These are phyloP conservation scores for Abelmoschus esculentus DNA, from an alignment of 345 rosid genomes.

Conservation along the genomic window DNA sequence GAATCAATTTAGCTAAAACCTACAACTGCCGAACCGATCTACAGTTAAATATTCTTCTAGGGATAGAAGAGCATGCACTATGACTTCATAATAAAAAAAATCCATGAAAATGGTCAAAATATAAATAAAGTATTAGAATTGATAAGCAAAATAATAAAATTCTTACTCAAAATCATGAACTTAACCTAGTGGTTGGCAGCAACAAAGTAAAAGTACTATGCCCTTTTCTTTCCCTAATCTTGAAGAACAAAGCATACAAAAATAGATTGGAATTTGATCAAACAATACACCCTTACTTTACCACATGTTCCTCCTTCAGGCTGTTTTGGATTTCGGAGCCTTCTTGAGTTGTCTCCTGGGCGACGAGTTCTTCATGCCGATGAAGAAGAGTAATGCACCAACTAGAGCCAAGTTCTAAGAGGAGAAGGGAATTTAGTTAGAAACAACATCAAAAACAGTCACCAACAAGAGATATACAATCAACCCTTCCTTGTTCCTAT, in stretches of 20 bases:
- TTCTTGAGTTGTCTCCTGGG: slow-evolving; percentile 54
- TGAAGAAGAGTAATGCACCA: slow-evolving; percentile 63
- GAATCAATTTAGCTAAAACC: too few species aligned
- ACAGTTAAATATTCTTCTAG: too few species aligned
- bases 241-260: not conserved
- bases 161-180: not conserved
- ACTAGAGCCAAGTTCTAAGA: slow-evolving; percentile 58
- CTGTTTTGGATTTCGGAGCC: slow-evolving; percentile 30
- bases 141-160: not conserved
- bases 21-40: too few species aligned
- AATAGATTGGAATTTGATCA: not conserved
- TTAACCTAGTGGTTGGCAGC: not conserved
- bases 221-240: not conserved
- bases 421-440: not conserved
- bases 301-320: not conserved
- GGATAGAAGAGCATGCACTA: too few species aligned
- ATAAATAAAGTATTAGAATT: too few species aligned
- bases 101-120: too few species aligned
- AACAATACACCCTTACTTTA: not conserved
- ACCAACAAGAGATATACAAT: too few species aligned
- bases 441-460: not conserved
- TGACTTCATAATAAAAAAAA: too few species aligned
- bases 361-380: slow-evolving; percentile 69
- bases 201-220: not conserved
- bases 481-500: not conserved